phyloP scores from a whole-genome alignment of 129 eudicot species.

The Silybum marianum region DNA sequence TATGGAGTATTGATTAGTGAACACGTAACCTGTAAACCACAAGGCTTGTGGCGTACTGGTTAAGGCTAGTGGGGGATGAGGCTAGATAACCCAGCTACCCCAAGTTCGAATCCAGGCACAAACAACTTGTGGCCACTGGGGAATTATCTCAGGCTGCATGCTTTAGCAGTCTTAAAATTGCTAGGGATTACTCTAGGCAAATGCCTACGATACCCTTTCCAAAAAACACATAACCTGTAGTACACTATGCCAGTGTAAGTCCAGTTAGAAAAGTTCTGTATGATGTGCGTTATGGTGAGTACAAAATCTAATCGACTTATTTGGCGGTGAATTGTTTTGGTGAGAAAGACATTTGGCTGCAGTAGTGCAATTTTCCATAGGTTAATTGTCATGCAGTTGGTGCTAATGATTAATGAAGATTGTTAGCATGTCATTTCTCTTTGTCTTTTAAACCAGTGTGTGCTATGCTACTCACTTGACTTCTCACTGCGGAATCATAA shows the following conservation, averaged over 20 bases:
- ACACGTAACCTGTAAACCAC: not conserved
- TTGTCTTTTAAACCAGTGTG: not conserved
- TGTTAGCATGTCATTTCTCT: not conserved
- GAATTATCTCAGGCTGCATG: no score
- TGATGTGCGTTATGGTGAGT: not conserved
- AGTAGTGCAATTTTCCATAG: not conserved
- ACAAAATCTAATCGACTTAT: not conserved
- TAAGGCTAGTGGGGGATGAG: no score
- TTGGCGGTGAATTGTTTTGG: not conserved
- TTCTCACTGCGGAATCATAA: not conserved
- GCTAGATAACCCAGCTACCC: no score
- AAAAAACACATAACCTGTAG: not conserved
- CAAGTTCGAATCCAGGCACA: no score
- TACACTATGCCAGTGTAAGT: not conserved
- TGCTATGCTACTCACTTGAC: not conserved
- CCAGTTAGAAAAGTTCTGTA: not conserved
- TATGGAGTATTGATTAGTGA: not conserved
- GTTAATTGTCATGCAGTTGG: not conserved
- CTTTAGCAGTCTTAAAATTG: no score
- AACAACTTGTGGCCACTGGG: no score
- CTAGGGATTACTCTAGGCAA: no score
- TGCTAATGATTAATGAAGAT: not conserved
- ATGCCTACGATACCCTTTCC: no score
- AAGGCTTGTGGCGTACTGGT: no score
- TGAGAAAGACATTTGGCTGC: not conserved